Base-by-base conservation (phyloP, 371 early-diverging fungal genomes). In the Mucor indicus region DNA sequence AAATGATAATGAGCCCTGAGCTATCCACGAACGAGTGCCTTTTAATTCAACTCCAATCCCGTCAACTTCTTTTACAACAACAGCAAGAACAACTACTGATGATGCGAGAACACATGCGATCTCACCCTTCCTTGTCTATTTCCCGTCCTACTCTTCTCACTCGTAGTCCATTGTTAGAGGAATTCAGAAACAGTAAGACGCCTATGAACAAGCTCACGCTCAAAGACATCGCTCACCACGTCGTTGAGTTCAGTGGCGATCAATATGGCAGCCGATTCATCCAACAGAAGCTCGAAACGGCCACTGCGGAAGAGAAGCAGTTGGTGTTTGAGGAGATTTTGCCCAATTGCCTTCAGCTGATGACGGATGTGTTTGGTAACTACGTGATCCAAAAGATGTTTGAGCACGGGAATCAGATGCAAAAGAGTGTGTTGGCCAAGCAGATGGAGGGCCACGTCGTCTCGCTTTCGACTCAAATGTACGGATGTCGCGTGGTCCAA, bases 321-420 rank as follows among this genome's bases (percentile, higher is more conserved):
- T 80, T 93, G 62, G 97, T 99, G 13, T 99, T 99, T 78, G 86
- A 92, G 17, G 96, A 98, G 70, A 92, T 99, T 20, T 72, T 89
- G 35, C 94, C 97, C 32, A 85, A 90, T 52, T 86, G 94, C 0
- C 72, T 95, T 29, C 95, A 96, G 48, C 77, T 99, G 38, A 97
- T 95, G 92, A 94, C 95, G 0, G 99, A 99, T 67, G 96, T 99
- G 3, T 99, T 99, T 87, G 99, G 99, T 37, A 99, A 99, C 79
- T 99, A 99, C 65, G 99, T 99, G 33, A 87, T 99, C 42, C 99
- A 99, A 77, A 99, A 99, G 79, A 94, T 99, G 62, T 97, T 98
- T 77, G 97, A 97, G 69, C 91, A 93, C 60, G 96, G 95, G 35
- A 90, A 83, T 56, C 87, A 83, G 60, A 77, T 81, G 58, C 97